Evolutionary conservation across 108 stramenopile genomes (phyloP).

Genomic region (Bacterosira constricta): DNA sequence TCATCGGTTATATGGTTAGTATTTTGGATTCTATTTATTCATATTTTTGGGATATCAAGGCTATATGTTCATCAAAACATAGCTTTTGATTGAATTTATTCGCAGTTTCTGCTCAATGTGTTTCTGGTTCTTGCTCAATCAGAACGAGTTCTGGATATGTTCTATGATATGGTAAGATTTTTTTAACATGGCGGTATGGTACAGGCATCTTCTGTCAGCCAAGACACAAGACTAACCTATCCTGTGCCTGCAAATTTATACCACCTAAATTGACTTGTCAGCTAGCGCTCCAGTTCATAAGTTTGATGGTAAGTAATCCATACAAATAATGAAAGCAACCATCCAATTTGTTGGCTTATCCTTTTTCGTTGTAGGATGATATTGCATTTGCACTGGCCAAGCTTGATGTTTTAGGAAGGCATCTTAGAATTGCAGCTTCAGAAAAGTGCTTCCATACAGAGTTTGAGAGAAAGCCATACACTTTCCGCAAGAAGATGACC

Average conservation of each 20-base stretch:
- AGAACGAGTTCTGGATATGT: constrained; percentile 16
- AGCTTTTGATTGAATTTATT: constrained; percentile 15
- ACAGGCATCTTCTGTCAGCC: background rate
- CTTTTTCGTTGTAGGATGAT: constrained; percentile 18
- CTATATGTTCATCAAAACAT: background rate
- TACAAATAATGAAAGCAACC: too few relatives aligned
- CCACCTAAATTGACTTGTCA: background rate
- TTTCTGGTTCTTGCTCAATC: constrained; percentile 12
- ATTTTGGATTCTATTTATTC: background rate
- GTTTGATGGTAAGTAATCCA: too few relatives aligned
- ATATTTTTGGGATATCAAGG: constrained; percentile 2
- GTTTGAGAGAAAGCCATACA: too few relatives aligned
- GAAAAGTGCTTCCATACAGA: background rate
- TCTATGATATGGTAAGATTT: constrained; percentile 39
- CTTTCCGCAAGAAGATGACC: too few relatives aligned
- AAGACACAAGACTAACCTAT: background rate
- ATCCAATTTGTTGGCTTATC: too few relatives aligned
- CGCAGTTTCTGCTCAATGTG: constrained; percentile 24
- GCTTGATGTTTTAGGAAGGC: constrained; percentile 19
- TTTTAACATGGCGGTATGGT: too few relatives aligned
- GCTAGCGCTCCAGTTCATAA: constrained; percentile 3
- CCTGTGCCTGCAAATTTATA: background rate
- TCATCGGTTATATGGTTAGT: background rate
- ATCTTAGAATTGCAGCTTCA: background rate
- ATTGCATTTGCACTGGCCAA: constrained; percentile 15